Conservation (phyloP, 805 yeast species). For the Tetrapisispora arboricola region DNA sequence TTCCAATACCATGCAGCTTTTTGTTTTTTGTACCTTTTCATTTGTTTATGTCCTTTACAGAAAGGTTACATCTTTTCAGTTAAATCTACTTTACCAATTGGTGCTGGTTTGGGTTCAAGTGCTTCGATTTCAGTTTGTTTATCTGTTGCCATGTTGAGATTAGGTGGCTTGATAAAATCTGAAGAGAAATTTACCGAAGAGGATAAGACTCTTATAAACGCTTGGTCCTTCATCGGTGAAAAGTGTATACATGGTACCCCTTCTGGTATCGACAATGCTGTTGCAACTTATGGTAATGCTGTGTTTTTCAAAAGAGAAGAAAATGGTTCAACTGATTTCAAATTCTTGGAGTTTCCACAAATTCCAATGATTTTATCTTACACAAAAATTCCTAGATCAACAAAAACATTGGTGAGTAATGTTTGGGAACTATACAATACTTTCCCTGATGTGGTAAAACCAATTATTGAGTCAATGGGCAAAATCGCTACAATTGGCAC, state of each 20-base stretch:
- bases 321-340: constrained; percentile 15
- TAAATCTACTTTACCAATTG: constrained; percentile 82
- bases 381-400: constrained; percentile 78
- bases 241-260: constrained; percentile 95
- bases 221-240: constrained; percentile 90
- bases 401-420: constrained; percentile 70
- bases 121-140: constrained; percentile 84
- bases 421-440: constrained; percentile 48
- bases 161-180: constrained; percentile 44
- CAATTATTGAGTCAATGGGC: constrained; percentile 69
- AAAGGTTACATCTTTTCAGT: constrained; percentile 52
- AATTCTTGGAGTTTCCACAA: constrained; percentile 46
- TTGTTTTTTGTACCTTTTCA: constrained; percentile 72
- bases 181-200: constrained; percentile 27
- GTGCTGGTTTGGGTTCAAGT: constrained; percentile 94
- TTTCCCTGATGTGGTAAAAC: constrained; percentile 44
- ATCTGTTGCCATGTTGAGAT: constrained; percentile 57
- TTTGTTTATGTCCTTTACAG: constrained; percentile 42
- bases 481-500: constrained; percentile 37
- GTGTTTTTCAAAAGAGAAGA: constrained; percentile 65
- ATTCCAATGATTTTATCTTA: constrained; percentile 69
- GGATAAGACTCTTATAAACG: constrained; percentile 56
- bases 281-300: constrained; percentile 93
- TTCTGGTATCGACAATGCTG: constrained; percentile 93
- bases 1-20: constrained; percentile 70